Percentiles rank a stretch among this genome's conserved stretches.
Conservation (phyloP, 1,284 basidiomycete genomes). For the Sporisorium reilianum region DNA sequence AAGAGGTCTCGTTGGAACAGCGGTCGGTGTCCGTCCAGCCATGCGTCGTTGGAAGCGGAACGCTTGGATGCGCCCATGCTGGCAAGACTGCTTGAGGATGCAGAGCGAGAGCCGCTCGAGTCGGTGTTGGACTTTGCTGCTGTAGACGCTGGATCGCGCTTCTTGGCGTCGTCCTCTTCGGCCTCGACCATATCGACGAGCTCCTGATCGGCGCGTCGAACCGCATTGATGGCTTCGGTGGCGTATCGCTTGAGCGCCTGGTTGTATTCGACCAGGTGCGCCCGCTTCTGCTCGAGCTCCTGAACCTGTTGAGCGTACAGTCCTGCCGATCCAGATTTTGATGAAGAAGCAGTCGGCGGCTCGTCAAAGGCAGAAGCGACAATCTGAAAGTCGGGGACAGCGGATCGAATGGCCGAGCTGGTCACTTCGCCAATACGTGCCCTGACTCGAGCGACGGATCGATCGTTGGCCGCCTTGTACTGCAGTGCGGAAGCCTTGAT, state of each 20-base stretch:
- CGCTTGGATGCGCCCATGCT: slow-evolving; percentile 9
- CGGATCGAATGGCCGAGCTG: slow-evolving; percentile 46
- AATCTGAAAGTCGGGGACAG: slow-evolving; percentile 54
- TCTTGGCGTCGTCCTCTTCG: slow-evolving; percentile 42
- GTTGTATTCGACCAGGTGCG: slow-evolving; percentile 50
- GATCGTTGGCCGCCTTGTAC: slow-evolving; percentile 47
- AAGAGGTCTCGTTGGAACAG: slow-evolving; percentile 55
- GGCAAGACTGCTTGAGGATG: slow-evolving; percentile 19
- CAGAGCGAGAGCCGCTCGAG: slow-evolving; percentile 19
- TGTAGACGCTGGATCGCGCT: slow-evolving; percentile 8
- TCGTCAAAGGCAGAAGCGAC: slow-evolving; percentile 44
- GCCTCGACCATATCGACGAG: slow-evolving; percentile 44
- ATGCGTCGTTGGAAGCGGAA: slow-evolving; percentile 20
- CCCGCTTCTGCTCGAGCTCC: slow-evolving; percentile 50
- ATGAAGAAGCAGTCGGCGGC: slow-evolving; percentile 14
- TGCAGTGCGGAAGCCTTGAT: slow-evolving; percentile 53
- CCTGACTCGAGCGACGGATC: slow-evolving; percentile 43
- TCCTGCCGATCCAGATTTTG: slow-evolving; percentile 15
- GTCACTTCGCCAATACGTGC: slow-evolving; percentile 54
- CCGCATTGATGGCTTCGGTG: slow-evolving; percentile 53
- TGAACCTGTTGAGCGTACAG: slow-evolving; percentile 49
- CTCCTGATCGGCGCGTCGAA: slow-evolving; percentile 37
- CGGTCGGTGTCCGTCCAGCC: slow-evolving; percentile 40
- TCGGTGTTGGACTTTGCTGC: slow-evolving; percentile 17
- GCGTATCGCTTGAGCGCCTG: slow-evolving; percentile 50